Evolutionary conservation across 129 eudicot genomes (phyloP), one percentile per base, ranked within the genome.

Genomic region (Arctium minus): DNA sequence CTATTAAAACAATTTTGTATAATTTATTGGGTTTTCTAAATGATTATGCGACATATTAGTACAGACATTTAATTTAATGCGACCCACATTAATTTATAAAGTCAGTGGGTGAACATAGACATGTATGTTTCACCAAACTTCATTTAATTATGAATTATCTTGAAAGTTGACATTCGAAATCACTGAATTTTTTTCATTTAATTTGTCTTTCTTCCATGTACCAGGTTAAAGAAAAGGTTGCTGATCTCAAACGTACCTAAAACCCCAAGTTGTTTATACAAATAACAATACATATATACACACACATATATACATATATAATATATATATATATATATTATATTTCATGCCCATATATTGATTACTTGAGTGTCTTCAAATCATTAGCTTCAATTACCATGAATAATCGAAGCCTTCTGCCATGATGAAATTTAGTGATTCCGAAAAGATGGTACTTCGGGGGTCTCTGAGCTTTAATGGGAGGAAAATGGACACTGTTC

Each of bases 401-500:
- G 62, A 56, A 71, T 81, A 83, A 76, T 89, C 89, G 13, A 73
- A 81, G 35, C 42, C 75, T 22, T 22, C 27, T 60, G 68, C 80
- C 75, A 80, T 30, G 40, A 60, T 88, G 90, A 88, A 87, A 73
- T 86, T 42, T 89, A 44, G 13, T 31, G 87, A 87, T 67, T 87
- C 88, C 72, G 68, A 84, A 78, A 73, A 75, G 56, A 83, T 90
- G 91, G 87, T 87, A 70, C 79, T 87, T 78, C 80, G 79, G 75
- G 92, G 93, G 7, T 87, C 92, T 80, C 53, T 88, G 73, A 88
- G 92, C 88, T 81, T 88, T 80, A 86, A 85, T 13, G 88, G 82
- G 79, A 85, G 73, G 40, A 90, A 89, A 62, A 70, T 83, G 84
- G 98, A 87, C 29, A 88, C 81, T 72, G 38, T 56, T 65, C 22